Conservation (phyloP, 106 monocot genomes). For the Acorus calamus region DNA sequence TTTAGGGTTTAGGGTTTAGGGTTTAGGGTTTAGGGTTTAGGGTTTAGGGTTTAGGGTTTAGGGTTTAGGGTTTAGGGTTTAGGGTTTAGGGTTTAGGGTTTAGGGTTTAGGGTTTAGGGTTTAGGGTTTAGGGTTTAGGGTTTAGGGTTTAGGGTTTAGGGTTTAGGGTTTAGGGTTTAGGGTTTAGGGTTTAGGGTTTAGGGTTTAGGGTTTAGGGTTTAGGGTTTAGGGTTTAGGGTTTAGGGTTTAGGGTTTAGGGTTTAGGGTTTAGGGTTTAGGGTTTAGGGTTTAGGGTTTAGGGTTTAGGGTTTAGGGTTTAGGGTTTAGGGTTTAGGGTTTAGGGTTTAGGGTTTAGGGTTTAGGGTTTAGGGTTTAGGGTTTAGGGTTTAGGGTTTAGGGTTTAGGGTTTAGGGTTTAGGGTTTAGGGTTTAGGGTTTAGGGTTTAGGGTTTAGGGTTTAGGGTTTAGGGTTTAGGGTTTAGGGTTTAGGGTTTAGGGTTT, state of each 20-base stretch:
- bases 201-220: constrained; percentile 1
- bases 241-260: constrained; percentile 5
- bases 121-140: constrained; percentile 1
- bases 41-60: constrained; percentile 1
- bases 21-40: background rate
- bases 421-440: constrained; percentile 9
- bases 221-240: constrained; percentile 4
- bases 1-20: background rate
- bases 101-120: constrained; percentile 3
- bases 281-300: constrained; percentile 3
- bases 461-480: constrained; percentile 4
- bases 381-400: constrained; percentile 1
- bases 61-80: constrained; percentile 8
- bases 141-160: constrained; percentile 1
- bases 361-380: constrained; percentile 5
- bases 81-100: constrained; percentile 7
- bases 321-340: background rate
- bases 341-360: constrained; percentile 6
- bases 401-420: constrained; percentile 11
- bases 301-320: background rate
- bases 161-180: constrained; percentile 1
- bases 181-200: constrained; percentile 1
- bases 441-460: constrained; percentile 10
- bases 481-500: constrained; percentile 4
- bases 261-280: constrained; percentile 5